These are phyloP conservation scores for Mucor velutinosus DNA, from an alignment of 371 early-diverging fungal genomes.

Conservation along the genomic window DNA sequence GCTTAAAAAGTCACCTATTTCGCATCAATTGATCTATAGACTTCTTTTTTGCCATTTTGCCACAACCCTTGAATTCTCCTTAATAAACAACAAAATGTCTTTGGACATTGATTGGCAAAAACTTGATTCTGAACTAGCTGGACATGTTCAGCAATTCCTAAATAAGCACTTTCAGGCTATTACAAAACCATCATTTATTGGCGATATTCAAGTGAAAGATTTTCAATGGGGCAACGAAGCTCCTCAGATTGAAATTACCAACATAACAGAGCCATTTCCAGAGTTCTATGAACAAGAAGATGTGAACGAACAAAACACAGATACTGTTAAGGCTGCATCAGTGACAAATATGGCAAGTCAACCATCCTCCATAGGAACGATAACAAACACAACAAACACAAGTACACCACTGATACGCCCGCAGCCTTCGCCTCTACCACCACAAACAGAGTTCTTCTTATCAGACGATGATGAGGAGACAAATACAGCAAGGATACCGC, in stretches of 20 bases:
- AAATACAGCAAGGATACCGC: slow-evolving; percentile 12
- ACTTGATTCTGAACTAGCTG: slow-evolving; percentile 77
- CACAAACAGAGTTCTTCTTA: slow-evolving; percentile 5
- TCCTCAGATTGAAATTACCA: slow-evolving; percentile 78
- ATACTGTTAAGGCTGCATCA: neutral
- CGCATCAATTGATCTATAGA: neutral
- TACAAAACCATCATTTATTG: slow-evolving; percentile 80
- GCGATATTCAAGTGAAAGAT: slow-evolving; percentile 76
- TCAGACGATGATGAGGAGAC: slow-evolving; percentile 2
- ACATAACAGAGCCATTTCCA: slow-evolving; percentile 85
- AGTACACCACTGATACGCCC: neutral
- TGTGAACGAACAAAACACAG: neutral
- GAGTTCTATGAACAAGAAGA: slow-evolving; percentile 81
- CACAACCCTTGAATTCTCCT: neutral
- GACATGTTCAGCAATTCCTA: slow-evolving; percentile 73
- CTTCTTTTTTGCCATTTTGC: slow-evolving; percentile 3
- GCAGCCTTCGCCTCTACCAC: neutral
- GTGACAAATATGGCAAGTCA: neutral
- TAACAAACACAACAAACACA: neutral
- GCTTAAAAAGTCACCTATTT: neutral
- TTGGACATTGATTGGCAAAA: slow-evolving; percentile 86
- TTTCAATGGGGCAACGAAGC: slow-evolving; percentile 87
- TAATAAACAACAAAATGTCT: slow-evolving; percentile 63
- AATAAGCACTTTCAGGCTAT: slow-evolving; percentile 80
- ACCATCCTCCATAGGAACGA: neutral